A percentile compares a stretch with the other conserved stretches of the same genome.
Evolutionary conservation across 495 filamentous ascomycete genomes (phyloP).

Genomic region (Aspergillus baeticus): DNA sequence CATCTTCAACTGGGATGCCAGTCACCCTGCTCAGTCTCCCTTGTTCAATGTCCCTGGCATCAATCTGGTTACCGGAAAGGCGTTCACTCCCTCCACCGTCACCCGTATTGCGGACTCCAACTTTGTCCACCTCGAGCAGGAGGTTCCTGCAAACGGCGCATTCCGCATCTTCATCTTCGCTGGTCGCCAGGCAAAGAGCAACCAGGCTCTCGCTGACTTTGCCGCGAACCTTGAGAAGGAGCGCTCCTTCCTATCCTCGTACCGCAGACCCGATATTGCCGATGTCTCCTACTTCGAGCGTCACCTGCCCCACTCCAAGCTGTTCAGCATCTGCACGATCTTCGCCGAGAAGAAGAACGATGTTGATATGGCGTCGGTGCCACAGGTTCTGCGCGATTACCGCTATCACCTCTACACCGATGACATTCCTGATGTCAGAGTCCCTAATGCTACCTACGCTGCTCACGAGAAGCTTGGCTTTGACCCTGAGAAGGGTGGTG

Average conservation of each 20-base stretch:
- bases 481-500: slow-evolving; percentile 66
- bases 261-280: slow-evolving; percentile 58
- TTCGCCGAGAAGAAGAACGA: slow-evolving; percentile 62
- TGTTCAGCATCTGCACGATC: slow-evolving; percentile 75
- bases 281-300: slow-evolving; percentile 74
- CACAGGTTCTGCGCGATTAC: slow-evolving; percentile 68
- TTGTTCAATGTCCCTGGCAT: slow-evolving; percentile 63
- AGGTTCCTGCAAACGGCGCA: slow-evolving; percentile 80
- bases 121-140: slow-evolving; percentile 83
- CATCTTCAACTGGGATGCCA: slow-evolving; percentile 68
- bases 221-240: slow-evolving; percentile 61
- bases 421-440: slow-evolving; percentile 70
- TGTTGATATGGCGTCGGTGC: slow-evolving; percentile 66
- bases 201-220: slow-evolving; percentile 65
- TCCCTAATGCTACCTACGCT: slow-evolving; percentile 64
- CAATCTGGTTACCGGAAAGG: slow-evolving; percentile 64
- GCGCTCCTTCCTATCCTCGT: slow-evolving; percentile 66
- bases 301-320: slow-evolving; percentile 78
- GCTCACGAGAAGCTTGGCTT: slow-evolving; percentile 89
- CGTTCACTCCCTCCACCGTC: slow-evolving; percentile 72
- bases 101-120: slow-evolving; percentile 84
- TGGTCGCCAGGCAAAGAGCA: slow-evolving; percentile 60
- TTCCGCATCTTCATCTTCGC: slow-evolving; percentile 85
- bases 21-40: slow-evolving; percentile 67
- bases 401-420: slow-evolving; percentile 84